A percentile compares a stretch with the other conserved stretches of the same genome.
These are phyloP conservation scores for Monosporascus sp. DNA, from an alignment of 2,329 filamentous ascomycete species.

Conservation along the genomic window DNA sequence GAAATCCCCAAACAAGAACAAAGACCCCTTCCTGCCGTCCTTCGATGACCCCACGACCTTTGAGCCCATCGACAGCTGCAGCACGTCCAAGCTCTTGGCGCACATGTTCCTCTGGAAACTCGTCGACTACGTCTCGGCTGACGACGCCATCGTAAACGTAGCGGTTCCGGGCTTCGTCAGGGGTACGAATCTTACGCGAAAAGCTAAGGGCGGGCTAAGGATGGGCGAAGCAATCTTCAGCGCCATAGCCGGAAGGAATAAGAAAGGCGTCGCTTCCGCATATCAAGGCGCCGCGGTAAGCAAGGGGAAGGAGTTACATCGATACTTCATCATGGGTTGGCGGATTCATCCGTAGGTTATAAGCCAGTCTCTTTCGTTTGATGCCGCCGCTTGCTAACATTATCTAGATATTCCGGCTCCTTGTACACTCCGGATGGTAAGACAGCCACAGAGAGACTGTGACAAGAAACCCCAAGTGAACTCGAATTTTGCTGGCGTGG, in stretches of 20 bases:
- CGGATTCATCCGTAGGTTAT: constrained; percentile 37
- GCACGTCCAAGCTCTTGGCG: constrained; percentile 12
- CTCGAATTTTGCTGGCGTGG: background rate
- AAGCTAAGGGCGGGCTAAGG: constrained; percentile 17
- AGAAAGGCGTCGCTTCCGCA: constrained; percentile 35
- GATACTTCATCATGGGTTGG: constrained; percentile 44
- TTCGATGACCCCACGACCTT: constrained; percentile 26
- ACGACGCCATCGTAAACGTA: constrained; percentile 40
- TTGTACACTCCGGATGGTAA: background rate
- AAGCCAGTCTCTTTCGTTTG: background rate
- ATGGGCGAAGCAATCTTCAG: constrained; percentile 14
- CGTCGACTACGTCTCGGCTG: constrained; percentile 29
- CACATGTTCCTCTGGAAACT: constrained; percentile 20
- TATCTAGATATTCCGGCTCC: background rate
- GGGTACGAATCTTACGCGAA: constrained; percentile 35
- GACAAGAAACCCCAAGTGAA: background rate
- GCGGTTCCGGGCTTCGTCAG: constrained; percentile 39
- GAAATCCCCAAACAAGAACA: constrained; percentile 16
- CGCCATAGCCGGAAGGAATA: background rate
- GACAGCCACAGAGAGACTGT: background rate
- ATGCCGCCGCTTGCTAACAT: background rate
- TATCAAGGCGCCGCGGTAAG: constrained; percentile 41
- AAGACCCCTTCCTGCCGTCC: constrained; percentile 19
- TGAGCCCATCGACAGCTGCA: constrained; percentile 16
- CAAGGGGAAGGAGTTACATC: constrained; percentile 45